These are phyloP conservation scores for Boletus rex-veris DNA, from an alignment of 768 basidiomycete species.

Conservation along the genomic window DNA sequence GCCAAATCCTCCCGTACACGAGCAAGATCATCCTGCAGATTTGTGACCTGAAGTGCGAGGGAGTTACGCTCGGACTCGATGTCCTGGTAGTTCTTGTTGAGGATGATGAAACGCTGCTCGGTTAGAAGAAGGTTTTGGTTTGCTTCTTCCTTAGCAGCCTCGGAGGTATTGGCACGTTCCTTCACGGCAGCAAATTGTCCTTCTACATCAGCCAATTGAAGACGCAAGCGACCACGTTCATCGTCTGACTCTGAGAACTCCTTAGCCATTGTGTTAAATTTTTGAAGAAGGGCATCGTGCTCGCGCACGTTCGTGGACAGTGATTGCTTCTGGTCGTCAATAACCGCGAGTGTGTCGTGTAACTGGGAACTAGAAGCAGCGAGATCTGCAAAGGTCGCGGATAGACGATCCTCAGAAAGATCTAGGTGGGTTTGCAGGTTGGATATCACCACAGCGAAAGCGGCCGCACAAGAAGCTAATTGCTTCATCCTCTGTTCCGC, in stretches of 20 bases:
- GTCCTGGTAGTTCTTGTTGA: conserved; percentile 47
- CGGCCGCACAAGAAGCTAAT: conserved; percentile 33
- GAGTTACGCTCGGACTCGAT: conserved; percentile 66
- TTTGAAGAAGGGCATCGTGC: conserved; percentile 25
- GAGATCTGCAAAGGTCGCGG: conserved; percentile 9
- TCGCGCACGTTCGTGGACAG: conserved; percentile 18
- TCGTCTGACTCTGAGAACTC: conserved; percentile 35
- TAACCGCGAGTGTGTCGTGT: conserved; percentile 12
- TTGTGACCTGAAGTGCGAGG: conserved; percentile 58
- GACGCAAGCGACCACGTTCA: conserved; percentile 20
- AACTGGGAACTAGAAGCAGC: conserved; percentile 17
- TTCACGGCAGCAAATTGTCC: conserved; percentile 31
- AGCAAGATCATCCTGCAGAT: conserved; percentile 58
- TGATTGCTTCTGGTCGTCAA: conserved; percentile 18
- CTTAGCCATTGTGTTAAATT: conserved; percentile 33
- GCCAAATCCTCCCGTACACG: conserved; percentile 50
- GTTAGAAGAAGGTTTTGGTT: conserved; percentile 26
- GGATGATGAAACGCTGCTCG: conserved; percentile 42
- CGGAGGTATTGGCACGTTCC: conserved; percentile 32
- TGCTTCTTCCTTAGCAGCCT: conserved; percentile 36
- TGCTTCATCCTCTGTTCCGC: conserved; percentile 22
- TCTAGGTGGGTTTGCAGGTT: conserved; percentile 34
- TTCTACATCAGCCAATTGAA: conserved; percentile 36
- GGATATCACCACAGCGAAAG: conserved; percentile 40
- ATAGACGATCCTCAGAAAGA: conserved; percentile 13